These are phyloP conservation scores for Cystofilobasidium ferigula DNA, from an alignment of 768 basidiomycete genomes.

Conservation along the genomic window DNA sequence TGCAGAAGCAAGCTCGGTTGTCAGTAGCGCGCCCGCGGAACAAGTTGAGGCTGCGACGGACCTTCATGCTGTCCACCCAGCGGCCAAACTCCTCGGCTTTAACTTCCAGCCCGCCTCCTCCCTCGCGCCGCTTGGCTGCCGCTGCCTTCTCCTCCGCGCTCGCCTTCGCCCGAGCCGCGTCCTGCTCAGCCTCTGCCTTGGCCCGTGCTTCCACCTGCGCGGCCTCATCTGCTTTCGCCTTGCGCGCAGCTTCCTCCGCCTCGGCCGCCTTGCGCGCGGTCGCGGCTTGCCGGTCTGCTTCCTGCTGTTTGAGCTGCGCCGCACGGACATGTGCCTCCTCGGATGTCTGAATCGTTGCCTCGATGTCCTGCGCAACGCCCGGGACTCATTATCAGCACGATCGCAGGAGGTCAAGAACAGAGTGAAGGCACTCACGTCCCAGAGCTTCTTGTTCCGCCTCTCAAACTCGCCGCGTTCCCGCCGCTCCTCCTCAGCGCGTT, in stretches of 20 bases:
- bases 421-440: slow-evolving; percentile 51
- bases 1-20: slow-evolving; percentile 9
- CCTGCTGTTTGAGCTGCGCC: slow-evolving; percentile 39
- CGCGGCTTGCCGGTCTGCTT: slow-evolving; percentile 28
- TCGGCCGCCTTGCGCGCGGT: slow-evolving; percentile 37
- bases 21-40: slow-evolving; percentile 29
- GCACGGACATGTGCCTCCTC: slow-evolving; percentile 15
- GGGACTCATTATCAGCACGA: slow-evolving; percentile 33
- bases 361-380: slow-evolving; percentile 40
- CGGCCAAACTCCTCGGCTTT: slow-evolving; percentile 30
- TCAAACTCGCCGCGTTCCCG: slow-evolving; percentile 45
- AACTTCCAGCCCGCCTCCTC: slow-evolving; percentile 22
- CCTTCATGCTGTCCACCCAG: slow-evolving; percentile 34
- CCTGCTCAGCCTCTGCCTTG: slow-evolving; percentile 12
- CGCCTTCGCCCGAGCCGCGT: slow-evolving; percentile 18
- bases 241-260: slow-evolving; percentile 14
- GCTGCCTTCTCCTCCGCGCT: slow-evolving; percentile 21
- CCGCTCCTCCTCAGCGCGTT: slow-evolving; percentile 45
- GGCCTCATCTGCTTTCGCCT: slow-evolving; percentile 20
- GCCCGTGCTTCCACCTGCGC: neutral
- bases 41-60: neutral
- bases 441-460: slow-evolving; percentile 43
- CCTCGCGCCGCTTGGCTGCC: neutral
- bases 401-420: slow-evolving; percentile 40
- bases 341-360: slow-evolving; percentile 19